Evolutionary conservation across 805 yeast species (phyloP).

Genomic region (Metschnikowia rubicola): DNA sequence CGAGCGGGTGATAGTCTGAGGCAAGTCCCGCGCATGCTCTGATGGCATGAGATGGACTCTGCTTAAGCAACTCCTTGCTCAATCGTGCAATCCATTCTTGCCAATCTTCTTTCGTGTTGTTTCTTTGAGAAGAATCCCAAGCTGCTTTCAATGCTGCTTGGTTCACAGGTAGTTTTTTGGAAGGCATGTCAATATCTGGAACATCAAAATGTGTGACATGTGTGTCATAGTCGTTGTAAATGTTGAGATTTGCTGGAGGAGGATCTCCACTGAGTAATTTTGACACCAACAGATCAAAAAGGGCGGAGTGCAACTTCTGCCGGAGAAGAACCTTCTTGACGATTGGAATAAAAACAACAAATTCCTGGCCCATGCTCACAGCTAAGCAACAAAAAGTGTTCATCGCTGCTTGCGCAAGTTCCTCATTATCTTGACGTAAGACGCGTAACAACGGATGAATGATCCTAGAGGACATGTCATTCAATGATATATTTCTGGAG

Average conservation of each 20-base stretch:
- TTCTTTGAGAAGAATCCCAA: slow-evolving; percentile 87
- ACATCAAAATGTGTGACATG: slow-evolving; percentile 44
- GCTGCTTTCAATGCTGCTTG: slow-evolving; percentile 66
- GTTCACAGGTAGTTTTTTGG: slow-evolving; percentile 70
- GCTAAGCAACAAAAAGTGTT: slow-evolving; percentile 76
- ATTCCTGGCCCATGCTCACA: slow-evolving; percentile 80
- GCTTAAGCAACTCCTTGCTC: slow-evolving; percentile 80
- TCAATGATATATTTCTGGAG: slow-evolving; percentile 65
- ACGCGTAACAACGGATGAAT: slow-evolving; percentile 82
- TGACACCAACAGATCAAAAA: slow-evolving; percentile 77
- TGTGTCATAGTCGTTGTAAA: slow-evolving; percentile 58
- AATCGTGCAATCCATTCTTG: slow-evolving; percentile 92
- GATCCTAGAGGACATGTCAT: slow-evolving; percentile 87
- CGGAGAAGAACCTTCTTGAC: slow-evolving; percentile 63
- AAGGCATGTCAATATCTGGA: slow-evolving; percentile 61
- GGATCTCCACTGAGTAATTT: slow-evolving; percentile 82
- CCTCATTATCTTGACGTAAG: slow-evolving; percentile 51
- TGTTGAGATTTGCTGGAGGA: slow-evolving; percentile 68
- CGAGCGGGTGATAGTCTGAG: slow-evolving; percentile 79
- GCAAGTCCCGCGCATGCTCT: slow-evolving; percentile 92
- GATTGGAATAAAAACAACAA: slow-evolving; percentile 80
- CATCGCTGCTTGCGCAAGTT: slow-evolving; percentile 61
- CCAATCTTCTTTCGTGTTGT: slow-evolving; percentile 91
- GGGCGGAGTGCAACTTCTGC: slow-evolving; percentile 63
- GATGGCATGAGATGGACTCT: slow-evolving; percentile 91